phyloP scores from a whole-genome alignment of 2,329 filamentous ascomycete species.

The Talaromyces sp. region DNA sequence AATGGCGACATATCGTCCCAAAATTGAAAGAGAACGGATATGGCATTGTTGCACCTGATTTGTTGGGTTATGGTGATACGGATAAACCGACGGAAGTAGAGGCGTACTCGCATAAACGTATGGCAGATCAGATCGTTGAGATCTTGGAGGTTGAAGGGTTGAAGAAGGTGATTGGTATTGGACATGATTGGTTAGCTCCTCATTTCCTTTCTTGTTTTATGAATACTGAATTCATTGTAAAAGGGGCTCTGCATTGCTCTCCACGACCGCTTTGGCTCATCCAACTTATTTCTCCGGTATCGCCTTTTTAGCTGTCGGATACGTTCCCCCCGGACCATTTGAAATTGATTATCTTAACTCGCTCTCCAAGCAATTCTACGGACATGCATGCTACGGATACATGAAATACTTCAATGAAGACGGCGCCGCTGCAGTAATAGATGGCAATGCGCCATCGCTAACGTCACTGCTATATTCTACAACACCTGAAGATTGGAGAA shows the following conservation, averaged over 20 bases:
- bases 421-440: background rate
- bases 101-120: slow-evolving; percentile 27
- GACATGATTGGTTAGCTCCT: slow-evolving; percentile 21
- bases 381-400: slow-evolving; percentile 1
- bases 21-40: slow-evolving; percentile 36
- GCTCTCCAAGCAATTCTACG: background rate
- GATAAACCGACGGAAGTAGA: slow-evolving; percentile 25
- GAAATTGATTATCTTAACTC: background rate
- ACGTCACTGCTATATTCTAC: slow-evolving; percentile 4
- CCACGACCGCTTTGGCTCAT: background rate
- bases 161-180: slow-evolving; percentile 19
- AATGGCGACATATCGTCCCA: slow-evolving; percentile 40
- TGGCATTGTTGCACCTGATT: slow-evolving; percentile 42
- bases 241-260: slow-evolving; percentile 4
- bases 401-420: slow-evolving; percentile 10
- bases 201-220: background rate
- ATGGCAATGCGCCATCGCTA: background rate
- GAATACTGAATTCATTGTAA: background rate
- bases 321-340: background rate
- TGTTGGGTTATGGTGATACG: slow-evolving; percentile 38
- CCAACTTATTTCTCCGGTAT: slow-evolving; percentile 4
- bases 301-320: slow-evolving; percentile 5
- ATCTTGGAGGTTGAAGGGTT: slow-evolving; percentile 28
- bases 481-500: background rate
- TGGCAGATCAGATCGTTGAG: slow-evolving; percentile 31